These are phyloP conservation scores for Penicillium sclerotiorum DNA, from an alignment of 2,329 filamentous ascomycete genomes.

Conservation along the genomic window DNA sequence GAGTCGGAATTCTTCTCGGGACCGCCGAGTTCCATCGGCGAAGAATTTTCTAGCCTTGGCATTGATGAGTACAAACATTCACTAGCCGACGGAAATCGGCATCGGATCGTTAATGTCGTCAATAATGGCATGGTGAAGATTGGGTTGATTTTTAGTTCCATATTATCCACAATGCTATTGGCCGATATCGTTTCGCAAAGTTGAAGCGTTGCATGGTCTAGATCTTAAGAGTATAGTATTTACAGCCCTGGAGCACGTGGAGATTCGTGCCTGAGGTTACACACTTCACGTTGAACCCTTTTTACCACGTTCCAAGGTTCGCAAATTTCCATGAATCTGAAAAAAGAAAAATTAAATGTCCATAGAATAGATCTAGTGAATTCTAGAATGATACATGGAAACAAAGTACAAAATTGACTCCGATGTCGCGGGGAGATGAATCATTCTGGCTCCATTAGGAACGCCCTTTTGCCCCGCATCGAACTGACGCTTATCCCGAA, in stretches of 20 bases:
- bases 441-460: slow-evolving; percentile 5
- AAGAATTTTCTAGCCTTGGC: slow-evolving; percentile 5
- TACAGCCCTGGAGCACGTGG: too few relatives aligned
- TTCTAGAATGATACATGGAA: background rate
- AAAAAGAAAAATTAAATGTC: too few relatives aligned
- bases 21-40: background rate
- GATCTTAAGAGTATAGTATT: background rate
- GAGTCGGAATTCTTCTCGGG: background rate
- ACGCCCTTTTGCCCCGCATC: slow-evolving; percentile 1
- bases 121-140: background rate
- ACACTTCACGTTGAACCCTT: too few relatives aligned
- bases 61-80: too few relatives aligned
- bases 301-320: too few relatives aligned
- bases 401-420: background rate
- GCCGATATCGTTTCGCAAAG: too few relatives aligned
- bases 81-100: too few relatives aligned
- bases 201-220: too few relatives aligned
- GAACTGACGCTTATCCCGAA: slow-evolving; percentile 12
- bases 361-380: background rate
- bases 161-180: background rate
- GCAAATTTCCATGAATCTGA: too few relatives aligned
- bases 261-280: too few relatives aligned
- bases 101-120: background rate
- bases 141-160: too few relatives aligned
- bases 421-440: slow-evolving; percentile 15